Evolutionary conservation across 1,139 yeast genomes (phyloP).

Genomic region (Taphrina pruni): DNA sequence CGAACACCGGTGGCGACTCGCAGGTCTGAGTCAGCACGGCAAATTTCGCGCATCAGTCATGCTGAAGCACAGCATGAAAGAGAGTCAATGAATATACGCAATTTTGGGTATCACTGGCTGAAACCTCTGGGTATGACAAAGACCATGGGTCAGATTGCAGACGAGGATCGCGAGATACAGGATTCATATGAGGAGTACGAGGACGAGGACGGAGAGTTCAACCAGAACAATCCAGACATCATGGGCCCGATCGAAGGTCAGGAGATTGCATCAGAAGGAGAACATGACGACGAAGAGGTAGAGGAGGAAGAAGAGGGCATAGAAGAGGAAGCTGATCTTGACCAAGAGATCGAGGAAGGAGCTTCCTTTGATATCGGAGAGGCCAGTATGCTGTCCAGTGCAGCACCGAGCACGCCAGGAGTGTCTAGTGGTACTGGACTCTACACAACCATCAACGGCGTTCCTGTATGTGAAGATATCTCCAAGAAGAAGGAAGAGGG

Average conservation of each 20-base stretch:
- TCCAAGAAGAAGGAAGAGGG: too few relatives aligned
- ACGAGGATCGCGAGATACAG: conserved; percentile 19
- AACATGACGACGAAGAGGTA: conserved; percentile 9
- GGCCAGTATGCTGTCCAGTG: conserved; percentile 4
- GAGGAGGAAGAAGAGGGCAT: conserved; percentile 15
- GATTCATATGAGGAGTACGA: conserved; percentile 20
- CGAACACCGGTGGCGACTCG: not conserved
- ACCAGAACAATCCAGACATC: conserved; percentile 11
- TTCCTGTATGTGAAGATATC: not conserved
- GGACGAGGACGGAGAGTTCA: conserved; percentile 24
- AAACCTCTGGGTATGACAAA: conserved; percentile 19
- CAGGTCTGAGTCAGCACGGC: not conserved
- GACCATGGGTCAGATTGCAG: conserved; percentile 31
- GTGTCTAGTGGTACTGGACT: conserved; percentile 1
- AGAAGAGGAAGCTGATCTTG: conserved; percentile 24
- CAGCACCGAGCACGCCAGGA: conserved; percentile 6
- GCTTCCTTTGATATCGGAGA: conserved; percentile 20
- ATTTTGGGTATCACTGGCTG: conserved; percentile 31
- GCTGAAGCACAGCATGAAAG: conserved; percentile 11
- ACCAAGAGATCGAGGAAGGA: conserved; percentile 26
- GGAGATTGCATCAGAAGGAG: not conserved
- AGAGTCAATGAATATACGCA: conserved; percentile 19
- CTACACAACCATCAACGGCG: conserved; percentile 1
- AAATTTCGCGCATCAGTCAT: conserved; percentile 1
- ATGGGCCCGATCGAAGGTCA: conserved; percentile 3